A percentile compares a stretch with the other conserved stretches of the same genome.
phyloP scores from a whole-genome alignment of 2,329 filamentous ascomycete species.

The Ascochyta clinopodiicola region DNA sequence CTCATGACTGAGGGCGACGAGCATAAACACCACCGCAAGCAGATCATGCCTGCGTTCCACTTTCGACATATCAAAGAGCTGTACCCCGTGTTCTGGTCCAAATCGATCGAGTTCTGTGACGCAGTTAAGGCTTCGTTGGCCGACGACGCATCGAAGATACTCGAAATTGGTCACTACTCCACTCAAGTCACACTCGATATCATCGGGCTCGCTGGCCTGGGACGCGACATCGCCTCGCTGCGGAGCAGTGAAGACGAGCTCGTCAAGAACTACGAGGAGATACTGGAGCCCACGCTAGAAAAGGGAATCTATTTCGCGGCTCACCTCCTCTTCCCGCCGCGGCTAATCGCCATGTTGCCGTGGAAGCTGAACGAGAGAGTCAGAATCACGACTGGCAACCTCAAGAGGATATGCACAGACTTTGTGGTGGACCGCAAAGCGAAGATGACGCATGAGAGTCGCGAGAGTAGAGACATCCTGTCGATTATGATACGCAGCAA shows the following conservation, averaged over 20 bases:
- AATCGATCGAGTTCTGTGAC: slow-evolving; percentile 71
- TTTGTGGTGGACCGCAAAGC: slow-evolving; percentile 58
- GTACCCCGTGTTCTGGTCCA: slow-evolving; percentile 84
- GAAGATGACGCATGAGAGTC: slow-evolving; percentile 42
- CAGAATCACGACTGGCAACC: slow-evolving; percentile 43
- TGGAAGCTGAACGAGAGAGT: slow-evolving; percentile 56
- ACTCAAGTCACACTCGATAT: slow-evolving; percentile 56
- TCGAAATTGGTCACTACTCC: slow-evolving; percentile 53
- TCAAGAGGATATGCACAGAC: slow-evolving; percentile 52
- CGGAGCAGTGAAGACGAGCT: slow-evolving; percentile 52
- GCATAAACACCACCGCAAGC: slow-evolving; percentile 67
- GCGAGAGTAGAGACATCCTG: slow-evolving; percentile 51
- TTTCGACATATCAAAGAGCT: slow-evolving; percentile 85
- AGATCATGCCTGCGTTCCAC: slow-evolving; percentile 82
- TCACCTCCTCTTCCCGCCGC: slow-evolving; percentile 47
- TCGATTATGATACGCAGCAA: slow-evolving; percentile 60
- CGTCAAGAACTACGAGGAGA: slow-evolving; percentile 52
- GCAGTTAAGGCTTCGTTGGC: slow-evolving; percentile 64
- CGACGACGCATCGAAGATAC: slow-evolving; percentile 46
- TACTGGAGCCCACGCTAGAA: slow-evolving; percentile 55
- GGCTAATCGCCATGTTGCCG: slow-evolving; percentile 52
- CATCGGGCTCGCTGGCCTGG: slow-evolving; percentile 55
- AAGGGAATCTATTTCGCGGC: slow-evolving; percentile 55
- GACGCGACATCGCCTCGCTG: slow-evolving; percentile 52
- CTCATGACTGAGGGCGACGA: slow-evolving; percentile 59